Percentiles rank a stretch among this genome's conserved stretches.
These are phyloP conservation scores for Talaromyces amestolkiae DNA, from an alignment of 2,329 filamentous ascomycete species.

Conservation along the genomic window DNA sequence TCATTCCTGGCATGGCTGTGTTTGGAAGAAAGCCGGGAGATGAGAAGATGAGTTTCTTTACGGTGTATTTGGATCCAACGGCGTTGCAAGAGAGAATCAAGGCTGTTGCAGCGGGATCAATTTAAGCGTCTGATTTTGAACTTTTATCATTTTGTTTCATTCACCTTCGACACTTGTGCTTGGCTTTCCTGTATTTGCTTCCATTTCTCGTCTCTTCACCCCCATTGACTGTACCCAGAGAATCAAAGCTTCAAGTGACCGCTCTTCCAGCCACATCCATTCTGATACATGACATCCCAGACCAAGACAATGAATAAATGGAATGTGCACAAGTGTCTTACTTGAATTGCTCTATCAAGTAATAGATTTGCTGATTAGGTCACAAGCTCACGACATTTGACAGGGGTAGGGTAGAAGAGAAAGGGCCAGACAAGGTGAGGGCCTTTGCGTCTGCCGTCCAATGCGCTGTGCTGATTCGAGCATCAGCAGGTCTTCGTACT, in stretches of 20 bases:
- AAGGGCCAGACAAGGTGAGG: not conserved
- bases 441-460: not conserved
- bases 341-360: not conserved
- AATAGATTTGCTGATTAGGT: not conserved
- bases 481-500: not conserved
- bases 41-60: slow-evolving; percentile 14
- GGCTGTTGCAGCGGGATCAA: not conserved
- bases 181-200: not conserved
- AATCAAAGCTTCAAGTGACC: not conserved
- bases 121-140: not conserved
- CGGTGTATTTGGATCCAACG: slow-evolving; percentile 17
- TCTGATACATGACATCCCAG: not conserved
- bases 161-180: not conserved
- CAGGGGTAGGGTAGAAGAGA: not conserved
- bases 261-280: not conserved
- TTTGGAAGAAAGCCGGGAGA: slow-evolving; percentile 11
- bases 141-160: not conserved
- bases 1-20: slow-evolving; percentile 14
- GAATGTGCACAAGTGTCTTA: not conserved
- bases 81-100: slow-evolving; percentile 12
- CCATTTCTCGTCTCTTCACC: not conserved
- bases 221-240: not conserved
- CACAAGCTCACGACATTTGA: not conserved
- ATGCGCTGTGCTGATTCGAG: not conserved
- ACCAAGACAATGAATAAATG: not conserved